phyloP scores from a whole-genome alignment of 306 rosid species.

The Ochetophila trinervis region DNA sequence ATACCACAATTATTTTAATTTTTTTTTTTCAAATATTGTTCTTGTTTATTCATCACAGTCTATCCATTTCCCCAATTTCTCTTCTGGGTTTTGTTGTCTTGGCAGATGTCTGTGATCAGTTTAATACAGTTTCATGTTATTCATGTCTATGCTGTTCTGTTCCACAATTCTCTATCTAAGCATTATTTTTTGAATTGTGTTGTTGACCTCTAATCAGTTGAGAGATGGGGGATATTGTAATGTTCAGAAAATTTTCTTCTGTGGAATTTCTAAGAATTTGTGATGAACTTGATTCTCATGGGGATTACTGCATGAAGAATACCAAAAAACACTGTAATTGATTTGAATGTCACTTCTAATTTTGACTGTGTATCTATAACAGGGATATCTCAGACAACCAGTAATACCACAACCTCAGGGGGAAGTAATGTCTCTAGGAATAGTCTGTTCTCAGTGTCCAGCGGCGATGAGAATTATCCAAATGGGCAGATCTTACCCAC shows the following conservation, averaged over 20 bases:
- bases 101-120: neutral
- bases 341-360: neutral
- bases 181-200: neutral
- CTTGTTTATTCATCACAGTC: neutral
- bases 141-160: neutral
- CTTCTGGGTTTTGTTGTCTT: conserved; percentile 15
- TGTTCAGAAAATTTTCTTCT: neutral
- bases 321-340: neutral
- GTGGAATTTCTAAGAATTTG: neutral
- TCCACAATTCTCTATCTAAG: neutral
- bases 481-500: conserved; percentile 69
- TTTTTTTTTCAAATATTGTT: neutral
- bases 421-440: conserved; percentile 41
- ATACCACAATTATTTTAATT: neutral
- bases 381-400: conserved; percentile 49
- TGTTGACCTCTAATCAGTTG: conserved; percentile 3
- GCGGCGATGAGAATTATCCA: conserved; percentile 44
- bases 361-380: conserved; percentile 8
- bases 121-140: neutral
- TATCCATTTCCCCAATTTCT: conserved; percentile 4
- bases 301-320: conserved; percentile 6
- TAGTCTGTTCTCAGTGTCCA: conserved; percentile 61
- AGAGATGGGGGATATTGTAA: neutral
- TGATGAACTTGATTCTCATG: conserved; percentile 4
- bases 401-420: conserved; percentile 50